Base-by-base conservation (phyloP, 73 alveolate species). In the Breviolum minutum region DNA sequence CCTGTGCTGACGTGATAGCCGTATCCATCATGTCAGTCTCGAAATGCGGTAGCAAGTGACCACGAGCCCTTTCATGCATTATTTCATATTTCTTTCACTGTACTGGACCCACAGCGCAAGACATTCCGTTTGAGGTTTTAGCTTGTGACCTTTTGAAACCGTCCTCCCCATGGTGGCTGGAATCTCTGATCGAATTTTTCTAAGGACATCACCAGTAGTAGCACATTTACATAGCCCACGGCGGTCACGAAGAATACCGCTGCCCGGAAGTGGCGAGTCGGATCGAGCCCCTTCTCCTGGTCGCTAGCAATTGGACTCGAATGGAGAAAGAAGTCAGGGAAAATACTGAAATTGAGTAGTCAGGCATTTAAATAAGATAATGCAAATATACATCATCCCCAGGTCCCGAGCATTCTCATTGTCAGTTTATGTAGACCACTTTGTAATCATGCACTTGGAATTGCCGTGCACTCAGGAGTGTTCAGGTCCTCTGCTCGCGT, bases 221-320 rank as follows among this genome's bases (percentile, higher is more conserved):
- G 64, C 81, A 86, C 94, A 19, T 63, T 19, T 30, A 63, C 94
- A 20, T 86, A 63, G 8, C 26, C 63, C 29, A 86, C 94, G 80
- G 80, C 94, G 12, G 26, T 61, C 64, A 62, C 94, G 80, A 86
- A 86, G 94, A 54, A 74, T 32, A 60, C 82, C 27, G 88, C 97
- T 8, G 97, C 97, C 63, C 87, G 87, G 81, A 69, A 54, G 97
- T 90, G 97, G 24, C 85, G 66, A 22, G 63, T 8, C 12, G 74
- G 61, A 4, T 40, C 82, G 60, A 90, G 40, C 14, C 97, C 97
- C 63, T 71, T 71, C 97, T 90, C 97, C 97, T 90, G 26, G 29
- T 17, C 63, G n/a, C 17, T 13, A 40, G 19, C 54, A 32, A 24
- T 26, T 73, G 14, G 32, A 26, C 83, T 73, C 83, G 24, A 9